phyloP scores from a whole-genome alignment of 257 asterid species.

The Fraxinus americana region DNA sequence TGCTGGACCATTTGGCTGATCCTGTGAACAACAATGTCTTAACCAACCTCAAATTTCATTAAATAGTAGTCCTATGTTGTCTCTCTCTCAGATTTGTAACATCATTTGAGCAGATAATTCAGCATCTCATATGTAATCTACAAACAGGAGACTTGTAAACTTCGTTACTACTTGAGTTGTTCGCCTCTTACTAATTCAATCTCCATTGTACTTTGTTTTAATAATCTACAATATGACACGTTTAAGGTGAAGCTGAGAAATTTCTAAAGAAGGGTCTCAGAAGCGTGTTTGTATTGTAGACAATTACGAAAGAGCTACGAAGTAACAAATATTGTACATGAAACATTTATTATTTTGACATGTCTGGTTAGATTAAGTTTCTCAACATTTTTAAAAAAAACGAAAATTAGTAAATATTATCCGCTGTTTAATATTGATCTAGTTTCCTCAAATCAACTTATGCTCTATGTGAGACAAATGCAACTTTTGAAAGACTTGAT shows the following conservation, averaged over 20 bases:
- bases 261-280: background rate
- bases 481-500: background rate
- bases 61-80: conserved; percentile 16
- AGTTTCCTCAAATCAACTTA: background rate
- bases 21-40: conserved; percentile 87
- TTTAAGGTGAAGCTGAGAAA: background rate
- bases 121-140: conserved; percentile 17
- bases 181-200: background rate
- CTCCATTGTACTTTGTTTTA: background rate
- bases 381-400: background rate
- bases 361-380: background rate
- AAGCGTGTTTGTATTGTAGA: background rate
- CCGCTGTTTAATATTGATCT: background rate
- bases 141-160: background rate
- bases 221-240: background rate
- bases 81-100: conserved; percentile 16
- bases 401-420: no score
- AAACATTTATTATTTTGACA: background rate
- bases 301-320: background rate
- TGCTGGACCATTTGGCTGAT: conserved; percentile 86
- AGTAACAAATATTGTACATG: background rate
- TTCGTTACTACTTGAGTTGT: background rate
- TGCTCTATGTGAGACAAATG: background rate
- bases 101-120: conserved; percentile 24
- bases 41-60: conserved; percentile 90